These are phyloP conservation scores for Suhomyces bokatorum DNA, from an alignment of 1,139 yeast genomes.

Conservation along the genomic window DNA sequence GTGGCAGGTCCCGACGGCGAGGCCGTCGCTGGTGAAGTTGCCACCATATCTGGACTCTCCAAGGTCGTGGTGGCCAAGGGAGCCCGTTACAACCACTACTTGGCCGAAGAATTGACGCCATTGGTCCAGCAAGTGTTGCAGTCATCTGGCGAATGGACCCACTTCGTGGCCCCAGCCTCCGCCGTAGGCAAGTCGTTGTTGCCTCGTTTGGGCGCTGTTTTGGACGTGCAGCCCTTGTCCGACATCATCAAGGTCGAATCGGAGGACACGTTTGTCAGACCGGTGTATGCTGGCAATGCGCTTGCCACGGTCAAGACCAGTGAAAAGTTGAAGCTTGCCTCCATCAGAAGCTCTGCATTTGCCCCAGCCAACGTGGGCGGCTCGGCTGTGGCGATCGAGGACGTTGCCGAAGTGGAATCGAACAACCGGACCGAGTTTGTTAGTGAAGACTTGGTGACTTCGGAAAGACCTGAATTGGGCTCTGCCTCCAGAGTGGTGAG, in stretches of 20 bases:
- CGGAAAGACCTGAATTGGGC: slow-evolving; percentile 89
- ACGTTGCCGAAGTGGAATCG: slow-evolving; percentile 30
- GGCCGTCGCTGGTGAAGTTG: slow-evolving; percentile 37
- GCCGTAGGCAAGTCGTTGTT: slow-evolving; percentile 84
- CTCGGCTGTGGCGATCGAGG: slow-evolving; percentile 51
- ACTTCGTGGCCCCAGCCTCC: slow-evolving; percentile 78
- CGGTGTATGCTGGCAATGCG: slow-evolving; percentile 96
- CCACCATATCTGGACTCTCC: slow-evolving; percentile 40
- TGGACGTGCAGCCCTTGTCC: slow-evolving; percentile 85
- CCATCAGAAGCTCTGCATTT: slow-evolving; percentile 86
- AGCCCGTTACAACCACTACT: slow-evolving; percentile 51
- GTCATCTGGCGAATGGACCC: slow-evolving; percentile 52
- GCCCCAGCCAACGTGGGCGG: slow-evolving; percentile 50
- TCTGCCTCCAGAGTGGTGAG: slow-evolving; percentile 80
- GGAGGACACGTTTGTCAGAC: slow-evolving; percentile 78
- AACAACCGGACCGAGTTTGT: slow-evolving; percentile 55
- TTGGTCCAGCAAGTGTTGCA: slow-evolving; percentile 49
- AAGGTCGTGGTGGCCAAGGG: slow-evolving; percentile 55
- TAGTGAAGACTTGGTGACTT: slow-evolving; percentile 67
- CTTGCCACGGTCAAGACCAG: slow-evolving; percentile 74
- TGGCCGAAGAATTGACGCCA: slow-evolving; percentile 70
- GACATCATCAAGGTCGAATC: slow-evolving; percentile 72
- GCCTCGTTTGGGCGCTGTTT: slow-evolving; percentile 83
- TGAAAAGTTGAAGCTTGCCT: slow-evolving; percentile 65
- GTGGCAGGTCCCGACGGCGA: slow-evolving; percentile 56